Evolutionary conservation across 345 rosid genomes (phyloP).

Genomic region (Microcos paniculata): DNA sequence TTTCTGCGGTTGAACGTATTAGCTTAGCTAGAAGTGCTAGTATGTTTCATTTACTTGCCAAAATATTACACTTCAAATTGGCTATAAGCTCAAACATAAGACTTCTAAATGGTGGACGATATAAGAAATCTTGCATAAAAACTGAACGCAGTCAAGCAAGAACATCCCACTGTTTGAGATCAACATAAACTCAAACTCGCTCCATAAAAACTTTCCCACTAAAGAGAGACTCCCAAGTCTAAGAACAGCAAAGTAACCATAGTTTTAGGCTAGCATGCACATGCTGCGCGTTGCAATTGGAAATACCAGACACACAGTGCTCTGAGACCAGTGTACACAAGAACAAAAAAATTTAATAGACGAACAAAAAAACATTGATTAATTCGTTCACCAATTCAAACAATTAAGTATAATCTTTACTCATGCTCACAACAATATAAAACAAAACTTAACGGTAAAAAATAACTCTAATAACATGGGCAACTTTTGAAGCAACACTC

Average conservation of each 20-base stretch:
- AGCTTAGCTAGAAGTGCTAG: not conserved
- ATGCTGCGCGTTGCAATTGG: not conserved
- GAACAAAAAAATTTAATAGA: not conserved
- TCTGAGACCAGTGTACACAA: not conserved
- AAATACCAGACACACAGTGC: not conserved
- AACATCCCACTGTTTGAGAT: not conserved
- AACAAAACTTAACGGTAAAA: not conserved
- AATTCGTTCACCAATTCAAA: slow-evolving; percentile 23
- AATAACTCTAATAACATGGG: slow-evolving; percentile 6
- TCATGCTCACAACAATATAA: not conserved
- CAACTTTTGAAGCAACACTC: not conserved
- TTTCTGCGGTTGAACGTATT: not conserved
- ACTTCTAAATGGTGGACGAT: not conserved
- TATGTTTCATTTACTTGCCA: not conserved
- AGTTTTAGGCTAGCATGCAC: not conserved
- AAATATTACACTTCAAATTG: not conserved
- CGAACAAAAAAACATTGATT: not conserved
- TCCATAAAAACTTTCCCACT: not conserved
- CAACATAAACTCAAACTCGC: not conserved
- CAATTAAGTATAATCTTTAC: slow-evolving; percentile 11
- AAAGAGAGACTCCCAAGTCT: not conserved
- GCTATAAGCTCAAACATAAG: not conserved
- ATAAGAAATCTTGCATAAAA: not conserved
- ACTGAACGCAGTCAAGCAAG: not conserved
- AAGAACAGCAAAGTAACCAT: not conserved